Evolutionary conservation across 495 filamentous ascomycete genomes (phyloP).

Genomic region (Aspergillus cristatus): DNA sequence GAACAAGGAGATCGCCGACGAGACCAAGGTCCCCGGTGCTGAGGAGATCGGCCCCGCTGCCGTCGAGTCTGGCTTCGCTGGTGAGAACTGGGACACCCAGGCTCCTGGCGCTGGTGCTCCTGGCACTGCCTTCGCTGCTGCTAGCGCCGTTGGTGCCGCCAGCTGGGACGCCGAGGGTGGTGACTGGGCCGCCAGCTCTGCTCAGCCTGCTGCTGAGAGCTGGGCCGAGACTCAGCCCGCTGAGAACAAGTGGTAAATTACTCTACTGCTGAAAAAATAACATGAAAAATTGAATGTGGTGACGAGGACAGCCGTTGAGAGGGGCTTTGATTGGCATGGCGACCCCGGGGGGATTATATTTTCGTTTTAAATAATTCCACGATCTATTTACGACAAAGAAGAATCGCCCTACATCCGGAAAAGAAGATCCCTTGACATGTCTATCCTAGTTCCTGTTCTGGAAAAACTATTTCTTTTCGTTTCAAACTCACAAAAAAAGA

Average conservation of each 20-base stretch:
- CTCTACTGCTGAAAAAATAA: too few relatives aligned
- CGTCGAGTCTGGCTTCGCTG: slow-evolving; percentile 71
- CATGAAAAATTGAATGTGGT: slow-evolving; percentile 6
- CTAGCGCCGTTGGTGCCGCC: slow-evolving; percentile 48
- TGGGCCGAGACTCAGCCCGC: slow-evolving; percentile 54
- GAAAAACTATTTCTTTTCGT: slow-evolving; percentile 16
- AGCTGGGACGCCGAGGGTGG: slow-evolving; percentile 75
- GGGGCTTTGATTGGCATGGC: slow-evolving; percentile 22
- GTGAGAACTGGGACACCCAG: slow-evolving; percentile 47
- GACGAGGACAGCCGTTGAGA: slow-evolving; percentile 26
- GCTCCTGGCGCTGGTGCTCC: slow-evolving; percentile 50
- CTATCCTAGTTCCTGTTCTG: slow-evolving; percentile 38
- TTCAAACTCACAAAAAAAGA: slow-evolving; percentile 29
- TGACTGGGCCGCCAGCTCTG: slow-evolving; percentile 61
- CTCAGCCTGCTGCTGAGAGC: slow-evolving; percentile 48
- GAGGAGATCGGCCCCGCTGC: slow-evolving; percentile 78
- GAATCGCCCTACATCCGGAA: slow-evolving; percentile 6
- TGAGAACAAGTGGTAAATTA: slow-evolving; percentile 59
- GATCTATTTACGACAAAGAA: slow-evolving; percentile 18
- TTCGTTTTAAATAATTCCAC: slow-evolving; percentile 14
- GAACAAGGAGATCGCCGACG: slow-evolving; percentile 76
- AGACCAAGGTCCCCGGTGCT: slow-evolving; percentile 57
- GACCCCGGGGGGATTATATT: slow-evolving; percentile 20
- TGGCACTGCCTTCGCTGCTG: slow-evolving; percentile 52
- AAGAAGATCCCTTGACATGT: slow-evolving; percentile 37